A percentile compares a stretch with the other conserved stretches of the same genome.
Conservation (phyloP, 306 rosid species). For the Corylus americana region DNA sequence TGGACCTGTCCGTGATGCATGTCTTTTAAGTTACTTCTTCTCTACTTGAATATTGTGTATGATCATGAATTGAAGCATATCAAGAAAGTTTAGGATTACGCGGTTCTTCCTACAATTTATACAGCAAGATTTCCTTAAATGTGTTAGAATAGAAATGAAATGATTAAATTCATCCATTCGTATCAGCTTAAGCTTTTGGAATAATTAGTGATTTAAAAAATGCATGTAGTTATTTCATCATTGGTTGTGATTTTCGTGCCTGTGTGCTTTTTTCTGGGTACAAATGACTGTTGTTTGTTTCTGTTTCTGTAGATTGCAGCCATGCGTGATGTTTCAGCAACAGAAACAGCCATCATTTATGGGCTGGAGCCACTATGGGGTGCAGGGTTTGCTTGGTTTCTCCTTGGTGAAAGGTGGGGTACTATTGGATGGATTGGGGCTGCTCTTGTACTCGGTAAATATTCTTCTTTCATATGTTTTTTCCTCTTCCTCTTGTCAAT, state of each 20-base stretch:
- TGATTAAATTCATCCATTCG: too few relatives aligned
- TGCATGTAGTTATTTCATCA: neutral
- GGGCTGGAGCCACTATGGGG: slow-evolving; percentile 87
- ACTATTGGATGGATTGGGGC: slow-evolving; percentile 74
- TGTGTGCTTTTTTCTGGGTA: neutral
- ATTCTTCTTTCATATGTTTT: slow-evolving; percentile 2
- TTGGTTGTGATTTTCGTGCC: neutral
- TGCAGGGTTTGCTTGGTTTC: slow-evolving; percentile 74
- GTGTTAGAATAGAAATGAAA: neutral
- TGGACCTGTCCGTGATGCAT: neutral
- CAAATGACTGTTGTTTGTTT: neutral
- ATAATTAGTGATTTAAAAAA: too few relatives aligned
- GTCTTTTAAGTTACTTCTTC: neutral
- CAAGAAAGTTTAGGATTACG: neutral
- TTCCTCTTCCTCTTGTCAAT: neutral
- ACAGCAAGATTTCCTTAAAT: neutral
- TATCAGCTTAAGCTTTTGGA: too few relatives aligned
- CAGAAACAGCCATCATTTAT: slow-evolving; percentile 73
- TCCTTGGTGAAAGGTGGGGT: slow-evolving; percentile 87
- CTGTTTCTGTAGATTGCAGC: slow-evolving; percentile 60
- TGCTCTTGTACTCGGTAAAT: slow-evolving; percentile 60
- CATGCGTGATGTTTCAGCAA: slow-evolving; percentile 75
- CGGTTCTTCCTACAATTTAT: neutral
- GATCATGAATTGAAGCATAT: neutral
- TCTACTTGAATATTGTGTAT: neutral